phyloP scores from a whole-genome alignment of 2,329 filamentous ascomycete genomes.

The Madurella mycetomatis region DNA sequence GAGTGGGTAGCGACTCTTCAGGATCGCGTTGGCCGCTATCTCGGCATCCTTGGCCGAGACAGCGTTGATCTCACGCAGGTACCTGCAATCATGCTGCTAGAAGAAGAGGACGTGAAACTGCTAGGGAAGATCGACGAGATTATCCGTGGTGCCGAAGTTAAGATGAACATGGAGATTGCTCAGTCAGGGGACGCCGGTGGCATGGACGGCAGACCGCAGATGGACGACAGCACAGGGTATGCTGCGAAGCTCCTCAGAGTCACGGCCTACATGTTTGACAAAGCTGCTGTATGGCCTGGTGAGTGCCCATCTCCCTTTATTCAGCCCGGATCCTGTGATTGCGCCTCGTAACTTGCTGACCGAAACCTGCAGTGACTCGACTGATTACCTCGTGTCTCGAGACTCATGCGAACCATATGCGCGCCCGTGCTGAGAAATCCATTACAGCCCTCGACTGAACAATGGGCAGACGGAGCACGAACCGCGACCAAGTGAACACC shows the following conservation, averaged over 20 bases:
- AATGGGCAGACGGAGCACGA: background rate
- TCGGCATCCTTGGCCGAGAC: constrained; percentile 82
- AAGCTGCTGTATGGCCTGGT: constrained; percentile 91
- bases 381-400: constrained; percentile 54
- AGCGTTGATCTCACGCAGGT: constrained; percentile 74
- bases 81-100: constrained; percentile 82
- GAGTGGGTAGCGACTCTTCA: constrained; percentile 94
- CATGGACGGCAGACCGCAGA: constrained; percentile 34
- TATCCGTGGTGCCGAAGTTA: constrained; percentile 69
- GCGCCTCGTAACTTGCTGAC: constrained; percentile 13
- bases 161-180: constrained; percentile 60
- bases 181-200: constrained; percentile 44
- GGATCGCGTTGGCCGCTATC: constrained; percentile 83
- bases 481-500: background rate
- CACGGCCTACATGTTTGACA: constrained; percentile 81
- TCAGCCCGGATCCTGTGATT: background rate
- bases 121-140: constrained; percentile 79
- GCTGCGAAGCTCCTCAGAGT: constrained; percentile 79
- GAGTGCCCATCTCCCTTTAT: constrained; percentile 26
- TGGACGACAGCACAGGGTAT: constrained; percentile 65
- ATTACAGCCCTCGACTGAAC: constrained; percentile 38
- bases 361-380: constrained; percentile 40
- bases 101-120: constrained; percentile 86
- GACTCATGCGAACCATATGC: constrained; percentile 50
- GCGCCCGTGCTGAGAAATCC: constrained; percentile 50